Conservation (phyloP, 768 basidiomycete genomes). For the Heimioporus sp. region DNA sequence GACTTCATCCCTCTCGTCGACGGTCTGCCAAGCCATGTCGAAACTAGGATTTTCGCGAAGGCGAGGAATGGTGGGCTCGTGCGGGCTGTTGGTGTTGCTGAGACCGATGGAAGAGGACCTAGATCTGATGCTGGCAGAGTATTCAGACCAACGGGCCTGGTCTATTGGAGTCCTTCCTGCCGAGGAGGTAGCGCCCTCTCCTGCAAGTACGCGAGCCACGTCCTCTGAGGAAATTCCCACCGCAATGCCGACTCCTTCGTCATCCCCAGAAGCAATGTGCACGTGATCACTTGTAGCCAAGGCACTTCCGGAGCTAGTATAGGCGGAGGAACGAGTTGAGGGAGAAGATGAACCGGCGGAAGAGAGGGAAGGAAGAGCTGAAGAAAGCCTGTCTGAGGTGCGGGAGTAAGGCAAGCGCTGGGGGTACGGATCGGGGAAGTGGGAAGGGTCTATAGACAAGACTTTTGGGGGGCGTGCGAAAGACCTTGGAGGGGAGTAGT, state of each 20-base stretch:
- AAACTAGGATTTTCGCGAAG: slow-evolving; percentile 69
- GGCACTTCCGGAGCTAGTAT: slow-evolving; percentile 68
- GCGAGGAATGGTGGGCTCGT: slow-evolving; percentile 42
- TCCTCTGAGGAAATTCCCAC: slow-evolving; percentile 67
- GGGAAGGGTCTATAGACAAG: slow-evolving; percentile 56
- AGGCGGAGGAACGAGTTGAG: slow-evolving; percentile 75
- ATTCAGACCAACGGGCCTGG: slow-evolving; percentile 73
- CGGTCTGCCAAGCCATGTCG: slow-evolving; percentile 71
- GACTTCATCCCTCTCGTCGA: slow-evolving; percentile 69
- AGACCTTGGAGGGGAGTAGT: slow-evolving; percentile 32
- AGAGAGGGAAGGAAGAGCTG: slow-evolving; percentile 57
- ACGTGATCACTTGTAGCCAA: slow-evolving; percentile 63
- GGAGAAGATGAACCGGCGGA: slow-evolving; percentile 68
- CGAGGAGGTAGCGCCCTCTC: slow-evolving; percentile 45
- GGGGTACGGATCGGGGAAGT: slow-evolving; percentile 73
- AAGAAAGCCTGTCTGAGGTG: slow-evolving; percentile 32
- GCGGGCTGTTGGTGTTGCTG: slow-evolving; percentile 37
- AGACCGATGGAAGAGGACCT: slow-evolving; percentile 67
- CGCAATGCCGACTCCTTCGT: slow-evolving; percentile 51
- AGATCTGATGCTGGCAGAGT: slow-evolving; percentile 61
- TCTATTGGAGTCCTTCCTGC: slow-evolving; percentile 56
- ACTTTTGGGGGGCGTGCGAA: slow-evolving; percentile 46
- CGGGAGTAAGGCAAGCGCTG: slow-evolving; percentile 49
- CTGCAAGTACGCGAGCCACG: slow-evolving; percentile 58
- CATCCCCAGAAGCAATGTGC: slow-evolving; percentile 58